These are phyloP conservation scores for Mychonastes homosphaera DNA, from an alignment of 139 green algal species.

Conservation along the genomic window DNA sequence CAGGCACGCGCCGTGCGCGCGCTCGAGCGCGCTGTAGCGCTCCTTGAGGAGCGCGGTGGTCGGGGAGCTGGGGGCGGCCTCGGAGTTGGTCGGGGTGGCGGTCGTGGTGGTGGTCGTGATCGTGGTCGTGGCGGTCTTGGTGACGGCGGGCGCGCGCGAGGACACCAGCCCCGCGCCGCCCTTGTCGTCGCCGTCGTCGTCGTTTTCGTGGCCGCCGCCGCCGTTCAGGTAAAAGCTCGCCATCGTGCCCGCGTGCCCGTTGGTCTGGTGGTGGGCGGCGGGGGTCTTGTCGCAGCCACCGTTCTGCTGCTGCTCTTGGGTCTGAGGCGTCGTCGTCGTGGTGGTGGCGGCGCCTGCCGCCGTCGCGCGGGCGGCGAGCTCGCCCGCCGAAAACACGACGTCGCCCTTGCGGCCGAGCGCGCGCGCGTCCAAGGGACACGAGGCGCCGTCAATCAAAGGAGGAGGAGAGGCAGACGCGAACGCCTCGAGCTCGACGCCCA, in stretches of 20 bases:
- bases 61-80: background rate
- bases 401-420: background rate
- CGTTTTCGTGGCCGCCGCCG: background rate
- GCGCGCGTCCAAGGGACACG: background rate
- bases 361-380: background rate
- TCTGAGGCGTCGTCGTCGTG: background rate
- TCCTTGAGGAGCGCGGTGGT: no score
- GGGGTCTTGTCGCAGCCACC: no score
- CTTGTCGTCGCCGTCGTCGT: background rate
- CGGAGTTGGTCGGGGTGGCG: background rate
- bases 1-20: slow-evolving; percentile 1
- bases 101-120: background rate
- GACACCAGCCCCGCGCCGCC: background rate
- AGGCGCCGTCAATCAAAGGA: background rate
- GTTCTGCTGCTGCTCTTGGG: background rate
- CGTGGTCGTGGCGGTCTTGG: background rate
- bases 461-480: no score
- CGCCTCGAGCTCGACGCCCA: slow-evolving; percentile 6
- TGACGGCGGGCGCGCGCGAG: background rate
- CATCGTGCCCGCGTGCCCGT: no score
- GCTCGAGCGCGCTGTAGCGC: slow-evolving; percentile 2
- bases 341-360: background rate
- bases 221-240: no score
- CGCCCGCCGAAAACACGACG: background rate
- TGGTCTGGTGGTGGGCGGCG: no score